Percentiles rank a stretch among this genome's conserved stretches.
Evolutionary conservation across 768 basidiomycete genomes (phyloP).

Genomic region (Mycena polygramma): DNA sequence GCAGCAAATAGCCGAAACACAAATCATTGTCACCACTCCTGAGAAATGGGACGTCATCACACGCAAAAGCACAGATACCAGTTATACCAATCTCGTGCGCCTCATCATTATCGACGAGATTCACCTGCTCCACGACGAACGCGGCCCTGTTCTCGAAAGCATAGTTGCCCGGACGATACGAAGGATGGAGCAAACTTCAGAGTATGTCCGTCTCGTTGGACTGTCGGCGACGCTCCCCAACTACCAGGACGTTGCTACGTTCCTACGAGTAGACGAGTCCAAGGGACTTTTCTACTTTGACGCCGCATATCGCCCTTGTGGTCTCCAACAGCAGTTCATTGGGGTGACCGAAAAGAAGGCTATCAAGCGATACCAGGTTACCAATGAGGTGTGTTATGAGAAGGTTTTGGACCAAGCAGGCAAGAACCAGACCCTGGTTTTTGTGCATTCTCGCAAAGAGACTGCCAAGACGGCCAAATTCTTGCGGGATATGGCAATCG

Average conservation of each 20-base stretch:
- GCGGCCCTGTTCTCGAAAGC: conserved; percentile 95
- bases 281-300: conserved; percentile 99
- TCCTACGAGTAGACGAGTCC: conserved; percentile 92
- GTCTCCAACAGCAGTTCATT: conserved; percentile 95
- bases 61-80: conserved; percentile 96
- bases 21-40: conserved; percentile 98
- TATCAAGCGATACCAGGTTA: conserved; percentile 97
- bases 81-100: conserved; percentile 96
- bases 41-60: conserved; percentile 99
- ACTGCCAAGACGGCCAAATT: conserved; percentile 97
- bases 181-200: conserved; percentile 93
- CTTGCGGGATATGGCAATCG: conserved; percentile 94
- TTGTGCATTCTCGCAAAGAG: conserved; percentile 98
- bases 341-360: conserved; percentile 99
- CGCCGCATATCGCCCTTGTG: conserved; percentile 92
- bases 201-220: conserved; percentile 94
- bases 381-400: conserved; percentile 99
- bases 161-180: conserved; percentile 92
- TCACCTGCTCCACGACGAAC: conserved; percentile 96
- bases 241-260: conserved; percentile 97
- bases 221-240: conserved; percentile 98
- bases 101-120: conserved; percentile 99
- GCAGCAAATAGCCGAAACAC: conserved; percentile 95
- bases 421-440: conserved; percentile 94
- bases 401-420: conserved; percentile 93